Evolutionary conservation across 768 basidiomycete species (phyloP).

Genomic region (Pleurotus citrinopileatus): DNA sequence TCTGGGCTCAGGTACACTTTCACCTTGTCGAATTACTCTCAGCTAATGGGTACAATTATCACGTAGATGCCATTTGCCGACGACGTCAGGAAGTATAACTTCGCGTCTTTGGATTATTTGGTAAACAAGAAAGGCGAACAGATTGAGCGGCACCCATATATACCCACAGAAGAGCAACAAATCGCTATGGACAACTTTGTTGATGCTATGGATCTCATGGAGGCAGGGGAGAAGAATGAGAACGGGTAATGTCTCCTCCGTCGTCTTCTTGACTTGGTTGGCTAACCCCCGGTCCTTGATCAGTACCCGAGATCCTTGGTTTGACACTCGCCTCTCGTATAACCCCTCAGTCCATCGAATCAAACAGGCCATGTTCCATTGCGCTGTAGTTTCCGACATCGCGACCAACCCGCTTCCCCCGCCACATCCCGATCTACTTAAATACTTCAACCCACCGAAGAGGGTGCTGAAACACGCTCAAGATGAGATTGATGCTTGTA

Average conservation of each 20-base stretch:
- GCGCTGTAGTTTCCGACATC: slow-evolving; percentile 76
- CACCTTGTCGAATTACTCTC: background rate
- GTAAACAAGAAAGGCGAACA: slow-evolving; percentile 72
- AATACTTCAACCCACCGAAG: slow-evolving; percentile 80
- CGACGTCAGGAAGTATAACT: slow-evolving; percentile 84
- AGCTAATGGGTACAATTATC: background rate
- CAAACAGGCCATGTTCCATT: slow-evolving; percentile 92
- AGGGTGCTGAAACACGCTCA: slow-evolving; percentile 61
- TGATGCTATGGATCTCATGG: slow-evolving; percentile 84
- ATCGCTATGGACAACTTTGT: slow-evolving; percentile 87
- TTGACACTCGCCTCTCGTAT: slow-evolving; percentile 70
- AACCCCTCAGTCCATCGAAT: slow-evolving; percentile 90
- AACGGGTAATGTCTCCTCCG: slow-evolving; percentile 49
- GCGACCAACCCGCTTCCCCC: slow-evolving; percentile 73
- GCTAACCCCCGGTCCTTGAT: background rate
- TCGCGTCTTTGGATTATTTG: slow-evolving; percentile 75
- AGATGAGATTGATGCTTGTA: slow-evolving; percentile 57
- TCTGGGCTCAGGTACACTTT: slow-evolving; percentile 76
- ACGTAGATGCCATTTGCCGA: slow-evolving; percentile 92
- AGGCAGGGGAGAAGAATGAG: slow-evolving; percentile 72
- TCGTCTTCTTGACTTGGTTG: background rate
- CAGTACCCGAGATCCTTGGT: slow-evolving; percentile 72
- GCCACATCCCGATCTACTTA: slow-evolving; percentile 80
- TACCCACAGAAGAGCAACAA: slow-evolving; percentile 77
- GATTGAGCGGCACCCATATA: slow-evolving; percentile 72